Percentiles rank a stretch among this genome's conserved stretches.
Evolutionary conservation across 225 moss, liverwort and hornwort genomes (phyloP).

Genomic region (Physcomitrellopsis africana): DNA sequence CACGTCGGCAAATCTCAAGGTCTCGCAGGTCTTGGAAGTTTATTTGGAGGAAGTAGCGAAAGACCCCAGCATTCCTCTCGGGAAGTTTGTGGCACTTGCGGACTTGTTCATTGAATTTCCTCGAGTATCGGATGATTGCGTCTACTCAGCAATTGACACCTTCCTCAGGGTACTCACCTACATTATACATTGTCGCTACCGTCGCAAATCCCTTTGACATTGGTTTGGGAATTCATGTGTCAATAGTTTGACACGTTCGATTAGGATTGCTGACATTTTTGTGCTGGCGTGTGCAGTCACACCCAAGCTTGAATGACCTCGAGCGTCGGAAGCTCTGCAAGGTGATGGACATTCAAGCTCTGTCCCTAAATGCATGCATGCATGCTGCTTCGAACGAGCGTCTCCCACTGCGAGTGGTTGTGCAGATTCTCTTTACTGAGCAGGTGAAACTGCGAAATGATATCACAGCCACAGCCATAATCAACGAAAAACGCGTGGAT

Average conservation of each 20-base stretch:
- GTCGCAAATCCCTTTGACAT: too few species aligned
- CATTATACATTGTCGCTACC: too few species aligned
- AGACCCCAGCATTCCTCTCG: conserved; percentile 61
- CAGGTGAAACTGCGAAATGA: conserved; percentile 39
- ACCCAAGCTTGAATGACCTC: conserved; percentile 28
- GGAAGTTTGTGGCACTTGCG: conserved; percentile 70
- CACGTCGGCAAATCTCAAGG: conserved; percentile 49
- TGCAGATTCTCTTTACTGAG: conserved; percentile 40
- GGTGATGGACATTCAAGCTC: conserved; percentile 38
- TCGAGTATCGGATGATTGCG: conserved; percentile 70
- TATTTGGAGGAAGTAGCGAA: conserved; percentile 75
- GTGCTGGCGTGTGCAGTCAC: conserved; percentile 24
- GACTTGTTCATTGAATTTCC: conserved; percentile 69
- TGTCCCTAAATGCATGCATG: conserved; percentile 42
- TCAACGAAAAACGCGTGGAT: conserved; percentile 31
- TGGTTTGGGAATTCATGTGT: background rate
- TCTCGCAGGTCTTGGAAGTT: conserved; percentile 67
- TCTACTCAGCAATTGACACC: conserved; percentile 76
- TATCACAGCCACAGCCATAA: conserved; percentile 25
- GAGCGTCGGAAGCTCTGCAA: conserved; percentile 38
- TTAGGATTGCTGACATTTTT: too few species aligned
- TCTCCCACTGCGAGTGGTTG: conserved; percentile 40
- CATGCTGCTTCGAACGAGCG: conserved; percentile 43
- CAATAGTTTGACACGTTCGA: background rate
- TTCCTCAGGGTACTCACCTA: conserved; percentile 57